phyloP scores from a whole-genome alignment of 1,284 basidiomycete species.

The Wolfiporia cocos region DNA sequence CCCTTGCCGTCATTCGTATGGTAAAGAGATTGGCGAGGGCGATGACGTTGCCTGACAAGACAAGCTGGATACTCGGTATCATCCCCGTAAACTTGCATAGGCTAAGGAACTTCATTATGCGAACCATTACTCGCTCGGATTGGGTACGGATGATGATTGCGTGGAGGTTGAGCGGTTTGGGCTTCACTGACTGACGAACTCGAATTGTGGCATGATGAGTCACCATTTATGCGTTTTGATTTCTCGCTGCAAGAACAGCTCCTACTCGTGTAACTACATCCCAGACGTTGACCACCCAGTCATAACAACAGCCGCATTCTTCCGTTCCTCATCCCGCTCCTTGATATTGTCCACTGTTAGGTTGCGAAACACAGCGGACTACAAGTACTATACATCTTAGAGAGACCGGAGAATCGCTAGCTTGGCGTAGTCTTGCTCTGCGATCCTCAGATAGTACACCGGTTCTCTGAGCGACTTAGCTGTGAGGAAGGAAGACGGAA shows the following conservation, averaged over 20 bases:
- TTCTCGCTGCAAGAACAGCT: constrained; percentile 40
- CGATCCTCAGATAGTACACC: constrained; percentile 55
- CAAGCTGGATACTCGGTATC: constrained; percentile 14
- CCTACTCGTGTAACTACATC: constrained; percentile 55
- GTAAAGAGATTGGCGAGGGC: constrained; percentile 12
- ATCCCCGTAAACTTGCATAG: constrained; percentile 17
- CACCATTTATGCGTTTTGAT: no score
- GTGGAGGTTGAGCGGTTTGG: constrained; percentile 22
- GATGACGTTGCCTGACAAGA: constrained; percentile 10
- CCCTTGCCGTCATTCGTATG: constrained; percentile 16
- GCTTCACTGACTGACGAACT: neutral
- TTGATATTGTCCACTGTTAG: constrained; percentile 43
- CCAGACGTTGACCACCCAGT: constrained; percentile 49
- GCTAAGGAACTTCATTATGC: constrained; percentile 18
- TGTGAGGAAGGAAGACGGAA: no score
- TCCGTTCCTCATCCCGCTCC: constrained; percentile 48
- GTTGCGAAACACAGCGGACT: constrained; percentile 67
- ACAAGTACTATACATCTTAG: constrained; percentile 63
- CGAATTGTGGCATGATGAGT: no score
- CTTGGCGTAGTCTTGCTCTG: constrained; percentile 55
- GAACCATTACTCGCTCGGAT: constrained; percentile 14
- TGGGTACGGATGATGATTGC: constrained; percentile 17
- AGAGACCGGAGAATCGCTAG: constrained; percentile 54
- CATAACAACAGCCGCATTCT: constrained; percentile 35
- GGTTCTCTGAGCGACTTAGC: no score